A percentile compares a stretch with the other conserved stretches of the same genome.
These are phyloP conservation scores for Isoetes engelmannii DNA, from an alignment of 83 land plant genomes.

Conservation along the genomic window DNA sequence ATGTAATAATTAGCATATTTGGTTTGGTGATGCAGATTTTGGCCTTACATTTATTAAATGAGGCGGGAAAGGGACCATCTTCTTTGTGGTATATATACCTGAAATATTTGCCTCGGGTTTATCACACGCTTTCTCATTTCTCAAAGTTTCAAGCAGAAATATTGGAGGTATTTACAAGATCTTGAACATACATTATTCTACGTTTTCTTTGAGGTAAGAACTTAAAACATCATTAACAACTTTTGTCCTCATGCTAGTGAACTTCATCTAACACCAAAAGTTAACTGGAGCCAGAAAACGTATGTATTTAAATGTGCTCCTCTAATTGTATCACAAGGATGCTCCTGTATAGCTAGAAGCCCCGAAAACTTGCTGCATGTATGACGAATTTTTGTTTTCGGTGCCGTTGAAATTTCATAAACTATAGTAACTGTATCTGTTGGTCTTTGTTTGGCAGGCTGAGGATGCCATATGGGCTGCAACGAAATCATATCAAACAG, in stretches of 20 bases:
- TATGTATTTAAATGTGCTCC: too few species aligned
- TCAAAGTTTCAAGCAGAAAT: constrained; percentile 40
- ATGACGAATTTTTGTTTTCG: not conserved
- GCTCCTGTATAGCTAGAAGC: too few species aligned
- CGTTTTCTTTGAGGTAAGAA: not conserved
- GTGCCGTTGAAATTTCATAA: not conserved
- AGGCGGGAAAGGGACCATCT: constrained; percentile 42
- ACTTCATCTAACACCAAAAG: not conserved
- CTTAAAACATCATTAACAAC: not conserved
- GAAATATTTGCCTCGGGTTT: constrained; percentile 40
- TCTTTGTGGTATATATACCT: constrained; percentile 63
- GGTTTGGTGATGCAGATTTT: constrained; percentile 34
- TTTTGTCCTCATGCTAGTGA: not conserved
- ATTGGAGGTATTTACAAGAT: constrained; percentile 54
- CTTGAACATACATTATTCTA: too few species aligned
- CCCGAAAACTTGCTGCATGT: not conserved
- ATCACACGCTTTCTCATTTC: constrained; percentile 46
- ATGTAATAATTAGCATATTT: not conserved
- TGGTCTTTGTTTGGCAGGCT: constrained; percentile 35
- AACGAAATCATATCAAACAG: constrained; percentile 34
- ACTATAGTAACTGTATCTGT: not conserved
- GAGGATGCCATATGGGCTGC: constrained; percentile 68
- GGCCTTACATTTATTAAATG: constrained; percentile 43
- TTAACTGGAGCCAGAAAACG: not conserved
- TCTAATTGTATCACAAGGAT: not conserved